Base-by-base conservation (phyloP, 331 rosid genomes). In the Acacia pycnantha region DNA sequence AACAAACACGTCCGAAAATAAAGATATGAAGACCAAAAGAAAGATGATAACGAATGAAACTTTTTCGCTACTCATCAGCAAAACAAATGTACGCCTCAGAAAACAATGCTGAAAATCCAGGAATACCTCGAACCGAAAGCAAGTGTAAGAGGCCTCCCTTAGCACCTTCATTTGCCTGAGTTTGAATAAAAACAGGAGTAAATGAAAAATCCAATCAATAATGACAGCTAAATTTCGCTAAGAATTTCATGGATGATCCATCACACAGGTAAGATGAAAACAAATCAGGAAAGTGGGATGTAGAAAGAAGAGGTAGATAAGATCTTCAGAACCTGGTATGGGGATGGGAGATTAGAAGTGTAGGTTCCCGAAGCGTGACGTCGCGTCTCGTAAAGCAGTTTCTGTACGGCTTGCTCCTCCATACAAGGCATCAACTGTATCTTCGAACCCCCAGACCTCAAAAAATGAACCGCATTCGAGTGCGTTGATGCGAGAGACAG, bases 321-420 rank as follows among this genome's bases (percentile, higher is more conserved):
- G 84, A 77, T 79, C 76, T 59, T 3, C 51, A 26, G 73, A 9
- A 76, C 68, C 72, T 41, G 88, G 88, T 88, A 88, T 44, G 84
- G 94, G 61, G 92, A 88, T 82, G 94, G 93, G 79, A 84, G 86
- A 81, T 82, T 86, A 70, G 94, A 82, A 81, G 58, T 50, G 80
- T 62, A 86, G 5, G 89, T 83, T 80, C 89, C 73, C 3, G 97
- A 92, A 85, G 91, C 91, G 84, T 90, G 99, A 79, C 81, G 83
- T 26, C 88, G 92, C 4, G 95, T 89, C 90, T 92, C 97, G 84
- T 87, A 91, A 22, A 94, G 90, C 71, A 89, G 83, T n/a, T 77
- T 77, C 77, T 47, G 82, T 37, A 40, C 70, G n/a, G 81, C 3
- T 6, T 1, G 81, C n/a, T 87, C 84, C 73, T 83, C 94, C 98